Percentiles rank a stretch among this genome's conserved stretches.
Conservation (phyloP, 192 early-diverging fungal genomes). For the Coemansia sp. region DNA sequence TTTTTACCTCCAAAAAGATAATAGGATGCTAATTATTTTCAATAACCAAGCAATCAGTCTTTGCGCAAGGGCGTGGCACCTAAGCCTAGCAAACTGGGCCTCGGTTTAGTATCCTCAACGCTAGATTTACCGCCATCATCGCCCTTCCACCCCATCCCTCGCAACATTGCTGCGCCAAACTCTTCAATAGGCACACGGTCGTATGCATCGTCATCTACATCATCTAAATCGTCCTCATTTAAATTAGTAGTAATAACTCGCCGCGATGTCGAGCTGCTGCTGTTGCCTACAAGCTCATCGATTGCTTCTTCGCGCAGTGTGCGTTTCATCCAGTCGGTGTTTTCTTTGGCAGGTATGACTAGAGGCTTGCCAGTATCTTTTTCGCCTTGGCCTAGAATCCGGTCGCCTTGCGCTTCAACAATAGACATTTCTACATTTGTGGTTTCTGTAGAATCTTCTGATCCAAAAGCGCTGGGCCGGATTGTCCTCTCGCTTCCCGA, state of each 20-base stretch:
- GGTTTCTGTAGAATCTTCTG: not conserved
- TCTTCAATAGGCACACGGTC: constrained; percentile 81
- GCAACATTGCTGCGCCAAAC: constrained; percentile 82
- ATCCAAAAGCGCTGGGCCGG: constrained; percentile 1
- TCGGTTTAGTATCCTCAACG: constrained; percentile 22
- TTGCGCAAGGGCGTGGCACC: constrained; percentile 66
- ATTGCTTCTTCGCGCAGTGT: constrained; percentile 2
- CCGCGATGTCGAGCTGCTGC: not conserved
- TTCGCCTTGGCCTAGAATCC: constrained; percentile 10
- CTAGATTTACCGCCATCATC: constrained; percentile 17
- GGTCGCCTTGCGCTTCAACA: constrained; percentile 11
- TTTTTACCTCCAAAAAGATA: too few species aligned
- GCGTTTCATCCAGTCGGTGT: constrained; percentile 28
- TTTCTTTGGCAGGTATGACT: constrained; percentile 29
- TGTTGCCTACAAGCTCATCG: not conserved
- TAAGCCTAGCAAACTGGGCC: constrained; percentile 77
- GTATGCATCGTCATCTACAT: constrained; percentile 61
- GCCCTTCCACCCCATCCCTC: constrained; percentile 87
- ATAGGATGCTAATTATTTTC: too few species aligned
- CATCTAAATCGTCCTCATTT: constrained; percentile 3
- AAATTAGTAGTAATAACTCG: not conserved
- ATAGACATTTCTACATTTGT: not conserved
- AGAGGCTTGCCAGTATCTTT: constrained; percentile 2
- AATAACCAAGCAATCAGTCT: not conserved
- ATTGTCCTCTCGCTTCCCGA: not conserved